These are phyloP conservation scores for Chrysoporthe puriensis DNA, from an alignment of 2,329 filamentous ascomycete species.

Conservation along the genomic window DNA sequence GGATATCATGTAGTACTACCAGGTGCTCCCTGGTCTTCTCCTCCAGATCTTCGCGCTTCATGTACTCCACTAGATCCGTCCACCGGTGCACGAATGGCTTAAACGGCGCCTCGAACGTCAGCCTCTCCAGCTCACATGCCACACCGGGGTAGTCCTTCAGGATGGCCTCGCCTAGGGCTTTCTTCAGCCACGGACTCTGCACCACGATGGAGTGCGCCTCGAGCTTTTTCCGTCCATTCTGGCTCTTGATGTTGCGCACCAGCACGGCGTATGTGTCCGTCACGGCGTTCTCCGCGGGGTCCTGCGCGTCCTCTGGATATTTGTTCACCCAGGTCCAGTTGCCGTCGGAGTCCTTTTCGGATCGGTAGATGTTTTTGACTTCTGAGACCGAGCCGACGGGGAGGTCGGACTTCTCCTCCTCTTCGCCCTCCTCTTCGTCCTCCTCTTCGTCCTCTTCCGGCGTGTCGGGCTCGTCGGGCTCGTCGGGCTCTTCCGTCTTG, in stretches of 20 bases:
- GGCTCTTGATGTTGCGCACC: conserved; percentile 60
- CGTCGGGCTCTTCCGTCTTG: neutral
- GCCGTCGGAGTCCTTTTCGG: conserved; percentile 51
- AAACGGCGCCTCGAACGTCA: conserved; percentile 65
- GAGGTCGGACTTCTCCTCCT: conserved; percentile 16
- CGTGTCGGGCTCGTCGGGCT: neutral
- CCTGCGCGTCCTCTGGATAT: conserved; percentile 56
- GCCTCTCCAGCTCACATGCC: conserved; percentile 59
- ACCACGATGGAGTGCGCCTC: conserved; percentile 65
- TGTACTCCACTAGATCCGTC: conserved; percentile 49
- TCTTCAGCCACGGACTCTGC: conserved; percentile 64
- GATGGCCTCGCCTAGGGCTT: conserved; percentile 53
- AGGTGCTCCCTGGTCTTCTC: conserved; percentile 50
- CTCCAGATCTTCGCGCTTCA: conserved; percentile 47
- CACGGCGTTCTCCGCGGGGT: conserved; percentile 63
- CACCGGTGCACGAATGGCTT: conserved; percentile 69
- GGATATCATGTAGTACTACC: conserved; percentile 48
- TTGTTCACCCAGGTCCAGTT: conserved; percentile 59
- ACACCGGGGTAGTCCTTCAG: conserved; percentile 64
- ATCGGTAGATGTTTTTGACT: conserved; percentile 48
- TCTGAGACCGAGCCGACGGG: conserved; percentile 42
- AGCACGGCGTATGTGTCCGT: conserved; percentile 65
- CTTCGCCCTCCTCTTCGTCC: conserved; percentile 14
- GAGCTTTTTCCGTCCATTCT: conserved; percentile 63
- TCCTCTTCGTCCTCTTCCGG: conserved; percentile 5